phyloP scores from a whole-genome alignment of 306 rosid species.

The Cucurbita argyrosperma region DNA sequence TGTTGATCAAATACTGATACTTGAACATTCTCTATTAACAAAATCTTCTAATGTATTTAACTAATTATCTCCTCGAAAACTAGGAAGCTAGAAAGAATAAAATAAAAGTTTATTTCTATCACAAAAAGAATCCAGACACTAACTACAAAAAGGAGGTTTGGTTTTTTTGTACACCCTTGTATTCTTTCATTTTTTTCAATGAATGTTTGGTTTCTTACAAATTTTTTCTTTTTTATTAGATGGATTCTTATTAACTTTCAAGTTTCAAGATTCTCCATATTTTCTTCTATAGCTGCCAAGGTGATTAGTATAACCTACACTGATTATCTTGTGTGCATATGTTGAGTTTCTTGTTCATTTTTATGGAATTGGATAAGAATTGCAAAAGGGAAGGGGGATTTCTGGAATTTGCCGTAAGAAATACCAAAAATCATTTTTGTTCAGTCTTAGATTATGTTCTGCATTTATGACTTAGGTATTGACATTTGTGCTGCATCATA shows the following conservation, averaged over 20 bases:
- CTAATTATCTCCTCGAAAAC: neutral
- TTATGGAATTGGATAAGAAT: neutral
- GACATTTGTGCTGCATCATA: neutral
- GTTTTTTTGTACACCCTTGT: too few species aligned
- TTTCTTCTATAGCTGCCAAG: neutral
- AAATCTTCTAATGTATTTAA: neutral
- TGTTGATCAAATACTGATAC: neutral
- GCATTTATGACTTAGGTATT: neutral
- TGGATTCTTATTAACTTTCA: neutral
- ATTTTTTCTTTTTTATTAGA: neutral
- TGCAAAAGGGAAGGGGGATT: neutral
- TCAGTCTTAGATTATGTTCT: neutral
- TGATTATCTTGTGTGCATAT: neutral
- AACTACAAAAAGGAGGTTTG: too few species aligned
- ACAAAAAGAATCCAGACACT: too few species aligned
- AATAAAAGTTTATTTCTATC: neutral
- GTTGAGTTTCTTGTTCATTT: neutral
- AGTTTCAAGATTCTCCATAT: neutral
- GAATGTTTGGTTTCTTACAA: too few species aligned
- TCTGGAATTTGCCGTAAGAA: neutral
- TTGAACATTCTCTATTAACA: neutral
- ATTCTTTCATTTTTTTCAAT: too few species aligned
- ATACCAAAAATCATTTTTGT: neutral
- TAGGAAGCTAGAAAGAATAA: neutral
- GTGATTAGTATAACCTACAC: neutral